Evolutionary conservation across 805 yeast genomes (phyloP), one percentile per base, ranked within the genome.

Genomic region (Priceomyces haplophilus): DNA sequence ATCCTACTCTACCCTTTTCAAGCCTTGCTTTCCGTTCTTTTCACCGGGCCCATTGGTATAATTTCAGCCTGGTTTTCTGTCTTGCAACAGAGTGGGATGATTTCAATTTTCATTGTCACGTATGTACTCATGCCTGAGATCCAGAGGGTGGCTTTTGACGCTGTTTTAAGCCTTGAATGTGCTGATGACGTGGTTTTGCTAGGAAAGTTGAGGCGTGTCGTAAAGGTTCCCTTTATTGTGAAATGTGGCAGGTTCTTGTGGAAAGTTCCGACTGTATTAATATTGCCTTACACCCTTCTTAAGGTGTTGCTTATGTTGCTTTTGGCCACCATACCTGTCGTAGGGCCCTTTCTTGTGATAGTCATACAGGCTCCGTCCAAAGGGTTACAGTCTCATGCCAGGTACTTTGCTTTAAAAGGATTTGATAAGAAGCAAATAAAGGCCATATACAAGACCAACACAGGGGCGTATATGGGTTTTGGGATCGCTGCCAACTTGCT

Each of bases 391-490:
- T 69, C 77, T 27, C 86, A 81, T 41, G 52, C 64, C 12, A 64
- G 87, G 33, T 83, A 82, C 56, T 82, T 77, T 51, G 71, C 69
- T 29, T 67, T 82, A 39, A 81, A 79, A 53, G 80, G 79, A 3
- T 73, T 69, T 52, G 62, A 65, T 43, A 56, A 61, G 10, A 58
- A 69, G 11, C 76, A 78, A 47, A 64, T 67, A 6, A 61, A 66
- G 44, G 60, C 47, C 7, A 50, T 67, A 15, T 75, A 74, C 59
- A 49, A 52, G 11, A 52, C 52, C 7, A 62, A 65, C 35, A 59
- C 60, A 24, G 73, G 70, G 1, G 70, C 69, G 16, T 77, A 75
- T 47, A 61, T 70, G 46, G 70, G 70, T 3, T 82, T 78, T 58
- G 88, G 88, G 0, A 50, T 79, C 25, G 61, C 70, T 12, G 72